Evolutionary conservation across 495 filamentous ascomycete genomes (phyloP), one percentile per base, ranked within the genome.

Genomic region (Glarea lozoyensis): DNA sequence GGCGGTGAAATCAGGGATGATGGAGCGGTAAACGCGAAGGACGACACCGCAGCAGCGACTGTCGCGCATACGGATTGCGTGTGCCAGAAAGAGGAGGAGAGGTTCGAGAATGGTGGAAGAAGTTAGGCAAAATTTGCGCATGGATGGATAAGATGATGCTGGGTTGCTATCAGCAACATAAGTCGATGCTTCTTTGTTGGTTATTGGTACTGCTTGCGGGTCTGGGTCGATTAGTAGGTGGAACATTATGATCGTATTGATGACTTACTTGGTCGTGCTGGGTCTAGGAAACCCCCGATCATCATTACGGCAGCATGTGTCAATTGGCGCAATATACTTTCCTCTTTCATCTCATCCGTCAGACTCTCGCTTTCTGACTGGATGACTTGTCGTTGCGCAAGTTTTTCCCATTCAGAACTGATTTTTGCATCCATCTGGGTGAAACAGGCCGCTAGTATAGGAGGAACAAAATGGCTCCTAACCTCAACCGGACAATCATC

Each of bases 341-440:
- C 92, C 15, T 86, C 81, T 62, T 94, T 94, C 92, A 99, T 99
- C 66, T 99, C 93, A 50, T 94, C 84, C 1, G 84, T 82, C 25
- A 99, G 67, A 53, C 82, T 72, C 35, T 74, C 77, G 13, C 82
- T 77, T 1, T 73, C 72, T 9, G 76, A 77, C 21, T 77, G 68
- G 16, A 64, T 60, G 3, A 73, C 62, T 11, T 61, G 61, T 48
- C 72, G 69, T 39, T 69, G 66, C 46, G 75, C 75, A 18, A 82
- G 75, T 49, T 75, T 77, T 43, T 82, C 76, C 92, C 92, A 99
- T 56, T 96, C 92, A 0, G 72, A 68, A 34, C 72, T 86, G 45
- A 95, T 82, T 60, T 96, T 95, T 10, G 65, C 64, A 57, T 96
- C 87, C 55, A 97, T 79, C 51, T 89, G 86, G 32, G 76, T 69